phyloP scores from a whole-genome alignment of 108 stramenopile species.

The Cyclostephanos tholiformis region DNA sequence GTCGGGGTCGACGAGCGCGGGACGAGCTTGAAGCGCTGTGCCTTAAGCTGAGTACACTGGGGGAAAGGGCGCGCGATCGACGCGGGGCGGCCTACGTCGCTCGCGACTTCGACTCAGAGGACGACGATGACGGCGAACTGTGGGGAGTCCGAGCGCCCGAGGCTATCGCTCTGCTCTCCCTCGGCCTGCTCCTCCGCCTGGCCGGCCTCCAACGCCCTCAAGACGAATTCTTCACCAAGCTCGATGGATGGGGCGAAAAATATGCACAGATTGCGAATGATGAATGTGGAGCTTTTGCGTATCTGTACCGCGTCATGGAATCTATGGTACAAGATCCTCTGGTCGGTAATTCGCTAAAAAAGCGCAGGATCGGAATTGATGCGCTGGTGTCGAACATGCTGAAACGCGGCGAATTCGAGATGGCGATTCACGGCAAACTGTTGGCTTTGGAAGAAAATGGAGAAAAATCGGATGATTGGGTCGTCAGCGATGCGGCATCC shows the following conservation, averaged over 20 bases:
- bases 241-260: constrained; percentile 41
- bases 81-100: constrained; percentile 24
- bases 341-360: neutral
- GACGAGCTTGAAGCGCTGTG: constrained; percentile 23
- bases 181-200: constrained; percentile 64
- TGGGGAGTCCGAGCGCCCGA: constrained; percentile 45
- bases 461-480: neutral
- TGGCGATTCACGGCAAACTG: neutral
- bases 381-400: constrained; percentile 5
- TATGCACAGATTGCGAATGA: constrained; percentile 57
- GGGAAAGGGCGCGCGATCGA: constrained; percentile 31
- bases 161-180: constrained; percentile 57
- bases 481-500: constrained; percentile 28
- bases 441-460: neutral
- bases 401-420: constrained; percentile 10
- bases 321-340: constrained; percentile 42
- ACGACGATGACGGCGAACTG: constrained; percentile 24
- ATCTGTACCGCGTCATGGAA: constrained; percentile 45
- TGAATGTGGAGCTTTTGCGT: constrained; percentile 61
- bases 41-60: constrained; percentile 19
- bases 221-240: constrained; percentile 9
- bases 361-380: neutral
- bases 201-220: constrained; percentile 19
- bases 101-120: neutral
- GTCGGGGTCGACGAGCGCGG: constrained; percentile 7